Base-by-base conservation (phyloP, 495 filamentous ascomycete genomes). In the Hypoxylon lenormandii region DNA sequence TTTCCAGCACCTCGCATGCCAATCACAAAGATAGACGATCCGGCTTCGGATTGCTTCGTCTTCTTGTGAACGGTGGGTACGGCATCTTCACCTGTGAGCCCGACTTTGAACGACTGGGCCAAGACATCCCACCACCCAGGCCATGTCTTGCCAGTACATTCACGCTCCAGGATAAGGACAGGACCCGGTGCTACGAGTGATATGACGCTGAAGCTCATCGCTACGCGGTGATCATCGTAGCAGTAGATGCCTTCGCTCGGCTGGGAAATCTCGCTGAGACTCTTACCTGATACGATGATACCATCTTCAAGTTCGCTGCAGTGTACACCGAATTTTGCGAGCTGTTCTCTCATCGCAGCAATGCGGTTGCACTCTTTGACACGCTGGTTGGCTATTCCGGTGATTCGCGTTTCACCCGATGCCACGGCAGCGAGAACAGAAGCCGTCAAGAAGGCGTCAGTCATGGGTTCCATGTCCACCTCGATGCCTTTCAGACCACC, bases 361-460 rank as follows among this genome's bases (percentile, higher is more conserved):
- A 99, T 98, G 23, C 95, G 91, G 77, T 99, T 96, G 82, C 95
- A 99, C 77, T 99, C 95, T 77, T 99, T 99, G 64, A 97, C 93
- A 64, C 94, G 87, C 77, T 99, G 95, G 76, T 99, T 99, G n/a
- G 95, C 94, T 77, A 99, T 99, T 47, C 95, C 95, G 19, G 87
- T 88, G 57, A 99, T 98, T 52, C 86, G 86, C 13, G 92, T 97
- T 0, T 91, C 92, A 0, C 89, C 88, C 12, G 85, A 89, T n/a
- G 94, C 93, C 42, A 95, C 91, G 50, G 95, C 95, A 13, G 93
- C 96, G 52, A 99, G 88, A 28, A 97, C 92, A 11, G 92, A 94
- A 15, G 95, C 95, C 22, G 92, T 96, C 26, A 99, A 82, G 85
- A 99, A 99, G 53, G 95, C 95, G 81, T 99, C 95, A 0, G 95